Base-by-base conservation (phyloP, 2,329 filamentous ascomycete species). In the Fusarium sulawesiense region DNA sequence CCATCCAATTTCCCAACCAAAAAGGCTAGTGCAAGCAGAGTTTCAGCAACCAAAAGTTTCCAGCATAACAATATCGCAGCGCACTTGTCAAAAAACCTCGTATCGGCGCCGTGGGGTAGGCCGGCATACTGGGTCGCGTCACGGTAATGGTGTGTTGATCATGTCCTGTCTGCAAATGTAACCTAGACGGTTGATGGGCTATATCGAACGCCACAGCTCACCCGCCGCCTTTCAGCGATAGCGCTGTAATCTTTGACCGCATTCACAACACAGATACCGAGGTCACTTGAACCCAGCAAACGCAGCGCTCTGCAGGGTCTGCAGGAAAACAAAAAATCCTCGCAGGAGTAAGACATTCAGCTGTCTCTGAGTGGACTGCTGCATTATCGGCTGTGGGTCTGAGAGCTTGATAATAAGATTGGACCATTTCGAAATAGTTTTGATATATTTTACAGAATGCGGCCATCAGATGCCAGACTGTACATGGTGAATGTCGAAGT, bases 361-460 rank as follows among this genome's bases (percentile, higher is more conserved):
- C 58, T 20, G 27, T 58, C 45, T 49, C 45, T 56, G 40, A 68
- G 55, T 60, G 53, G 66, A 46, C 53, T 56, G 41, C 40, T 66
- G 58, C 59, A 64, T 57, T 55, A 25, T 68, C 40, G 58, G 21
- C 30, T 50, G 55, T 70, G 63, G 58, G 46, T 40, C 56, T 47
- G 49, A 47, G n/a, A 59, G 48, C 41, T 59, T 63, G 55, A 23
- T 18, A 69, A 65, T 62, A 51, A 67, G 49, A 73, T 64, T 70
- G 67, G 50, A 61, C 60, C 69, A 65, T 60, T 59, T 65, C 48
- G 64, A 51, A 65, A 64, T 58, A 68, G 49, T 60, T 63, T 72
- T 73, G 73, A 61, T 64, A 67, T 75, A 75, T 75, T 71, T 76
- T 76, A 76, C 74, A 76, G 72, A 71, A 50, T 70, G 72, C 64